Percentiles rank a stretch among this genome's conserved stretches.
phyloP scores from a whole-genome alignment of 2,329 filamentous ascomycete genomes.

The Botrytis cinerea region DNA sequence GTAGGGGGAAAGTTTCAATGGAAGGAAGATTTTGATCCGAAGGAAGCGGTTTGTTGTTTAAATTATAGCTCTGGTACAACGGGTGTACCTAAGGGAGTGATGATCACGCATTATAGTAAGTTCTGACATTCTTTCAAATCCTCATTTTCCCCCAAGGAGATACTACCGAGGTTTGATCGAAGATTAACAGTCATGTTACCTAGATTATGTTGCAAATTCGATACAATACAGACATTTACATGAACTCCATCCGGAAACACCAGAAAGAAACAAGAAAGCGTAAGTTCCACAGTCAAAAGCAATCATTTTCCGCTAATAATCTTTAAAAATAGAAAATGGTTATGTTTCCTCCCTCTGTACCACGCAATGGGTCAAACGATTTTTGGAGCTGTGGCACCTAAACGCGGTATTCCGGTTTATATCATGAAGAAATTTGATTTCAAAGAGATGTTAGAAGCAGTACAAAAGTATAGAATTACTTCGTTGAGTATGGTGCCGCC shows the following conservation, averaged over 20 bases:
- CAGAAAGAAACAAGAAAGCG: constrained; percentile 69
- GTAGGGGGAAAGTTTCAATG: constrained; percentile 63
- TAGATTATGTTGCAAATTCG: constrained; percentile 32
- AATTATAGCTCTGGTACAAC: constrained; percentile 77
- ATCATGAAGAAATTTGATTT: constrained; percentile 60
- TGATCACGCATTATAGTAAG: constrained; percentile 62
- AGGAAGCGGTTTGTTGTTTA: constrained; percentile 58
- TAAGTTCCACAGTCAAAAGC: constrained; percentile 78
- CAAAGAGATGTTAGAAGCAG: constrained; percentile 19
- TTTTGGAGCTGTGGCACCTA: constrained; percentile 49
- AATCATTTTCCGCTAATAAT: constrained; percentile 51
- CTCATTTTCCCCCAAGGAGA: background rate
- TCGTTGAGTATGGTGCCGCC: constrained; percentile 58
- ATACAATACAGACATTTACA: constrained; percentile 56
- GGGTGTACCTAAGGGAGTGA: constrained; percentile 78
- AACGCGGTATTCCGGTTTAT: constrained; percentile 51
- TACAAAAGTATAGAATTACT: constrained; percentile 54
- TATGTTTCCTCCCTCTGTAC: constrained; percentile 30
- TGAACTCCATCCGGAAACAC: constrained; percentile 53
- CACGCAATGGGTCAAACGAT: constrained; percentile 35
- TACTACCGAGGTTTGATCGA: background rate
- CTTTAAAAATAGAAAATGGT: constrained; percentile 29
- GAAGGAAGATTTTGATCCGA: constrained; percentile 47
- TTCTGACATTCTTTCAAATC: background rate
- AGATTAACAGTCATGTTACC: background rate